These are phyloP conservation scores for Phaeosphaeria sp. DNA, from an alignment of 2,329 filamentous ascomycete genomes.

Conservation along the genomic window DNA sequence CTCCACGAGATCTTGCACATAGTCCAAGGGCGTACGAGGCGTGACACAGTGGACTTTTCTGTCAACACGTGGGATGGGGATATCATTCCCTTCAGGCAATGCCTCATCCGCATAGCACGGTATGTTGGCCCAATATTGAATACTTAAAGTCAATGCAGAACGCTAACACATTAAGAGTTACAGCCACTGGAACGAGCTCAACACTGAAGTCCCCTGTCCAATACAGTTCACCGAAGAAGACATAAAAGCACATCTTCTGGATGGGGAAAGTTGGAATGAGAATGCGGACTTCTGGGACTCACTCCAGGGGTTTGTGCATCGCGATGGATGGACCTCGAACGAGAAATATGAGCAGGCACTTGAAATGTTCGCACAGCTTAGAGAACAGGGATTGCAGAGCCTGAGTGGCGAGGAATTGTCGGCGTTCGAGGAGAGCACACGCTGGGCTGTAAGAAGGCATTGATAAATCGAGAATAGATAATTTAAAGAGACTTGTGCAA, in stretches of 20 bases:
- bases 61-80: constrained; percentile 40
- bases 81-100: constrained; percentile 41
- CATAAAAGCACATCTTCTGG: constrained; percentile 20
- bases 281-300: constrained; percentile 46
- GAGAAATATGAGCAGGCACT: constrained; percentile 46
- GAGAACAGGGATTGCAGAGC: constrained; percentile 38
- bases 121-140: too few species aligned
- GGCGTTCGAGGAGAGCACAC: constrained; percentile 36
- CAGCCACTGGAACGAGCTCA: constrained; percentile 40
- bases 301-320: constrained; percentile 41
- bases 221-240: constrained; percentile 30
- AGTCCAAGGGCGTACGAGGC: constrained; percentile 28
- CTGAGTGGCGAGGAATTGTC: constrained; percentile 40
- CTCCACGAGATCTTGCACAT: constrained; percentile 32
- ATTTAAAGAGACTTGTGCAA: too few species aligned
- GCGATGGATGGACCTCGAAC: constrained; percentile 49
- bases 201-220: constrained; percentile 35
- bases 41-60: constrained; percentile 38
- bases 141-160: too few species aligned
- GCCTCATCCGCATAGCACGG: constrained; percentile 39
- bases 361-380: constrained; percentile 43
- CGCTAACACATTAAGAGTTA: too few species aligned
- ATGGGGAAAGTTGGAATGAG: constrained; percentile 40
- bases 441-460: too few species aligned
- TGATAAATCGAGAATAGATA: too few species aligned